Base-by-base conservation (phyloP, 768 basidiomycete genomes). In the Boletus eberwhitei region DNA sequence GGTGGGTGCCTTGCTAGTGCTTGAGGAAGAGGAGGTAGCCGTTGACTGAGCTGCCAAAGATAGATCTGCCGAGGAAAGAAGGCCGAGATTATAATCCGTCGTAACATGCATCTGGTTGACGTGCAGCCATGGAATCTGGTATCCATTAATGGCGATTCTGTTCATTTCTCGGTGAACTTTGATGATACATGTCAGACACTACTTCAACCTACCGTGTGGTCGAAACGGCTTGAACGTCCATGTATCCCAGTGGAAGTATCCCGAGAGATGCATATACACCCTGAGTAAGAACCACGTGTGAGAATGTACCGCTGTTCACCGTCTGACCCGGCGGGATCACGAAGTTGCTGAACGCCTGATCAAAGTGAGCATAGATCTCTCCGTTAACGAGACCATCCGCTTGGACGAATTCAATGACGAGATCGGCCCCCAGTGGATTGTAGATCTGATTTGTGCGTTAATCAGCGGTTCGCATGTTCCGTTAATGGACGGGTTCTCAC, bases 121-220 rank as follows among this genome's bases (percentile, higher is more conserved):
- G 48, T 86, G 77, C 56, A 88, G 67, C 85, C 84, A 88, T 12
- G 87, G 86, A 40, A 87, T 66, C 54, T 74, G 72, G 60, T 88
- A 88, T 17, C 85, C 84, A 19, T 77, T 77, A 14, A 71, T 60
- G 4, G 79, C 84, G 12, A 83, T 71, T 41, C 71, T 76, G 48
- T 40, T 32, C 3, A n/a, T 13, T 24, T 17, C 55, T 46, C 16
- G 35, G 41, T 35, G 6, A 37, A 19, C 12, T 26, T 37, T 14
- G 38, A 16, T 29, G 32, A 43, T 29, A 21, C 24, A 50, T n/a
- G 17, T 40, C 24, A n/a, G 42, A 42, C 14, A 24, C 11, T 14
- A 38, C 12, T 34, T 16, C 31, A 32, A 61, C 74, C 14, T 46
- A 74, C 75, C 54, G 63, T 48, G 65, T 66, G 2, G 84, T 86